Evolutionary conservation across 306 rosid species (phyloP).

Genomic region (Cicer cuneatum): DNA sequence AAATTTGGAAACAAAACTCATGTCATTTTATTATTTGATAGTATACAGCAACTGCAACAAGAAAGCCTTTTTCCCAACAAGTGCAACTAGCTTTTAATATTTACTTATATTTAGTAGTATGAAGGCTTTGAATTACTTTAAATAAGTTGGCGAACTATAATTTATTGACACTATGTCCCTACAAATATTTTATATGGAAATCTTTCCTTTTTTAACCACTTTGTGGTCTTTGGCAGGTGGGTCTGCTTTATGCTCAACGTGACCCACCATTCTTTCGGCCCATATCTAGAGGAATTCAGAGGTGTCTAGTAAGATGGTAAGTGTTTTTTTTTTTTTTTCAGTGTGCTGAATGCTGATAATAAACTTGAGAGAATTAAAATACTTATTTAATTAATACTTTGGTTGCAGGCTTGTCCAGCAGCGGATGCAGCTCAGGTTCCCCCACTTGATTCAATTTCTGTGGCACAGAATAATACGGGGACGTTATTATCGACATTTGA

Average conservation of each 20-base stretch:
- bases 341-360: not conserved
- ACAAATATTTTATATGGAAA: not conserved
- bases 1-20: constrained; percentile 8
- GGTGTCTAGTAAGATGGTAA: constrained; percentile 96
- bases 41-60: not conserved
- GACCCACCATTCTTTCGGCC: constrained; percentile 94
- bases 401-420: constrained; percentile 86
- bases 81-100: not conserved
- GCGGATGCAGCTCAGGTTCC: constrained; percentile 65
- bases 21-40: not conserved
- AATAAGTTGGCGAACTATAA: constrained; percentile 3
- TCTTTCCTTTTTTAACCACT: constrained; percentile 24
- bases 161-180: not conserved
- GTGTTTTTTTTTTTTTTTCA: constrained; percentile 42
- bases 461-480: constrained; percentile 87
- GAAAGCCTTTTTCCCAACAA: not conserved
- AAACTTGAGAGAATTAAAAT: constrained; percentile 15
- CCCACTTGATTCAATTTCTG: constrained; percentile 52
- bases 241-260: constrained; percentile 85
- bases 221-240: constrained; percentile 60
- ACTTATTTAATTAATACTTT: constrained; percentile 16
- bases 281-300: constrained; percentile 81
- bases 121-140: not conserved
- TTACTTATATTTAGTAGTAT: not conserved
- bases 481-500: constrained; percentile 95